A percentile compares a stretch with the other conserved stretches of the same genome.
Conservation (phyloP, 2,329 filamentous ascomycete genomes). For the Fusarium phyllophilum region DNA sequence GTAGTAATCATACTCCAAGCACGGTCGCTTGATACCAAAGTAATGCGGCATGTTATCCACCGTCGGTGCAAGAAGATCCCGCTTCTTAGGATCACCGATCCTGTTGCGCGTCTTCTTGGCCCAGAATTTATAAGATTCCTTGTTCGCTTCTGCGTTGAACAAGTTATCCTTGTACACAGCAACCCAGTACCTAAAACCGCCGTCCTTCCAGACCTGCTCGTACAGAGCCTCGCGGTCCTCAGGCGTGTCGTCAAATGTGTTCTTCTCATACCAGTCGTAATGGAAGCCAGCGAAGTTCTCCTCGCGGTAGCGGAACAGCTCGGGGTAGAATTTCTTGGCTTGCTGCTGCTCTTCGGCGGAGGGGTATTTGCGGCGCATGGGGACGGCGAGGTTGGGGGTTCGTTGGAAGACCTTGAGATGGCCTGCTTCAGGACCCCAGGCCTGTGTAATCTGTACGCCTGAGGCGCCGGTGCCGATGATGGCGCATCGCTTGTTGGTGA, state of each 20-base stretch:
- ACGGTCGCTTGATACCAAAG: conserved; percentile 64
- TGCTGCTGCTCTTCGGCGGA: conserved; percentile 52
- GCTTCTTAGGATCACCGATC: conserved; percentile 59
- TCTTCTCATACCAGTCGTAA: conserved; percentile 64
- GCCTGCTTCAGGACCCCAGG: conserved; percentile 63
- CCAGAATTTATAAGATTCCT: conserved; percentile 66
- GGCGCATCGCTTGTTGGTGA: conserved; percentile 67
- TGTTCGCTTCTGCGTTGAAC: conserved; percentile 57
- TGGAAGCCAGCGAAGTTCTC: conserved; percentile 68
- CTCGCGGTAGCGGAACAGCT: conserved; percentile 64
- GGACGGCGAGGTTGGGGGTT: conserved; percentile 72
- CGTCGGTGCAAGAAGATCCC: conserved; percentile 63
- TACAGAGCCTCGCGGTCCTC: conserved; percentile 61
- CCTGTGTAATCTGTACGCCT: conserved; percentile 72
- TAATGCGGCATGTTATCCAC: conserved; percentile 57
- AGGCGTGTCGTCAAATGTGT: conserved; percentile 64
- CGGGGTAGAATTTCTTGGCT: conserved; percentile 56
- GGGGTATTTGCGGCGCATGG: conserved; percentile 65
- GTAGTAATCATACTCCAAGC: conserved; percentile 56
- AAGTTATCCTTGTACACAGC: conserved; percentile 64
- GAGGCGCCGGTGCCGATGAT: conserved; percentile 73
- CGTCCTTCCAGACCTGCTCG: conserved; percentile 59
- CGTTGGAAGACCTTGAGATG: conserved; percentile 71
- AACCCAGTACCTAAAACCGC: conserved; percentile 67
- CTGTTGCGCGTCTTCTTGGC: conserved; percentile 60